phyloP scores from a whole-genome alignment of 169 alveolate genomes.

The Eimeria necatrix region DNA sequence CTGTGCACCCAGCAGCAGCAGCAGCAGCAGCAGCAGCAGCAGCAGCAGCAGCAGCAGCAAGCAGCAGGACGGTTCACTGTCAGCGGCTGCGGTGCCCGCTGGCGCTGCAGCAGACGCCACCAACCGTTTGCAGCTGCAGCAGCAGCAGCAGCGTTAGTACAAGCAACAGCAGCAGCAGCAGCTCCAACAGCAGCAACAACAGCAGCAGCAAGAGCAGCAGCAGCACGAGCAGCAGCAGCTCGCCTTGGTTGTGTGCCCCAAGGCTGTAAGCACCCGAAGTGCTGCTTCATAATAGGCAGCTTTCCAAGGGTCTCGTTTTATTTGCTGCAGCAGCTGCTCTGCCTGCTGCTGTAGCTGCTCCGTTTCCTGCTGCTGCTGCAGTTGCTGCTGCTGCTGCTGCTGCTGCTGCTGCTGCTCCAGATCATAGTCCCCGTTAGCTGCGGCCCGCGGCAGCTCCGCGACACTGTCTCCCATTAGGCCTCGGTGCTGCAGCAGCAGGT shows the following conservation, averaged over 20 bases:
- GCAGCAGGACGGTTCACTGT: too few relatives aligned
- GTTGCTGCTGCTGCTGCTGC: slow-evolving; percentile 23
- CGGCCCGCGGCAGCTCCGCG: slow-evolving; percentile 2
- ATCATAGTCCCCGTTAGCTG: not conserved
- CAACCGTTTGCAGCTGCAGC: too few relatives aligned
- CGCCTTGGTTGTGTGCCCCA: not conserved
- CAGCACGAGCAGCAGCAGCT: not conserved
- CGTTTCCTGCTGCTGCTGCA: not conserved
- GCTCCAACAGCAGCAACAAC: not conserved
- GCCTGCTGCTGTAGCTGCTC: slow-evolving; percentile 8
- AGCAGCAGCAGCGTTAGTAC: too few relatives aligned
- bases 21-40: not conserved
- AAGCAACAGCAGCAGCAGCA: not conserved
- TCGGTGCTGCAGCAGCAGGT: not conserved
- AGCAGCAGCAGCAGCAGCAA: not conserved
- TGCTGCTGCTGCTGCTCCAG: slow-evolving; percentile 44
- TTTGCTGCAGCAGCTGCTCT: slow-evolving; percentile 29
- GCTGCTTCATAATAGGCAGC: not conserved
- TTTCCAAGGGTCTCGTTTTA: not conserved
- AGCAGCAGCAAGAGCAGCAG: not conserved
- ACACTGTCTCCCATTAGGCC: slow-evolving; percentile 15
- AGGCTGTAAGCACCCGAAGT: not conserved
- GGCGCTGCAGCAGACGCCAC: too few relatives aligned
- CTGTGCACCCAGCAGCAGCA: not conserved
- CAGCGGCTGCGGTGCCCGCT: too few relatives aligned